phyloP scores from a whole-genome alignment of 2,329 filamentous ascomycete genomes.

The Colletotrichum agaves region DNA sequence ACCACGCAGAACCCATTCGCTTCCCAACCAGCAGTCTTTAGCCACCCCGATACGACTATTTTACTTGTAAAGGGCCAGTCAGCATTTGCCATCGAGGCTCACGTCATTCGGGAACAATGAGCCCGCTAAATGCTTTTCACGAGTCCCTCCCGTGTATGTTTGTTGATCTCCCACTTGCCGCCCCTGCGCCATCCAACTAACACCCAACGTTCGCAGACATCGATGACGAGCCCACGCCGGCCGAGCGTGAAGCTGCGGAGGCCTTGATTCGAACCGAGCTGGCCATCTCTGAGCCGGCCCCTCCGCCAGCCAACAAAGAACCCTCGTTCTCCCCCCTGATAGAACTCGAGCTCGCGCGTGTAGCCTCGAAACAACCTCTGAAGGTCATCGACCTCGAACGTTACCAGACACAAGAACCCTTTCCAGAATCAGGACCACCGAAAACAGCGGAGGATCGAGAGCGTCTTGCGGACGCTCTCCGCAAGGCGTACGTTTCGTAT shows the following conservation, averaged over 20 bases:
- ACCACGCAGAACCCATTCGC: background rate
- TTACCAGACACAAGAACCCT: slow-evolving; percentile 78
- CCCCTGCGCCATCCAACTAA: background rate
- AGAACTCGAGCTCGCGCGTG: slow-evolving; percentile 73
- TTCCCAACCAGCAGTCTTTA: background rate
- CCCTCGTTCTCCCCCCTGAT: slow-evolving; percentile 74
- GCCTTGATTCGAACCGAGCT: slow-evolving; percentile 77
- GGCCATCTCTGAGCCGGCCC: slow-evolving; percentile 52
- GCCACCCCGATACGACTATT: background rate
- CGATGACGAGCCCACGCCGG: slow-evolving; percentile 75
- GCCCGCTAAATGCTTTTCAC: slow-evolving; percentile 61
- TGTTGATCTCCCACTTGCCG: slow-evolving; percentile 32
- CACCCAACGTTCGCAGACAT: slow-evolving; percentile 70
- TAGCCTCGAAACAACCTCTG: slow-evolving; percentile 65
- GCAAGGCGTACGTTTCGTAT: slow-evolving; percentile 60
- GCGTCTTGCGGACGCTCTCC: slow-evolving; percentile 71
- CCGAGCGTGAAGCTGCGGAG: slow-evolving; percentile 73
- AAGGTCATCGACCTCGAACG: slow-evolving; percentile 78
- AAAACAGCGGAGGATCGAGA: slow-evolving; percentile 59
- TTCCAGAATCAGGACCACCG: slow-evolving; percentile 41
- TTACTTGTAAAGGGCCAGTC: background rate
- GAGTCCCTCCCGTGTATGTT: slow-evolving; percentile 83
- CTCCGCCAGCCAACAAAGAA: slow-evolving; percentile 64
- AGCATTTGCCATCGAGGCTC: too few species aligned
- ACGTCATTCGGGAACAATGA: slow-evolving; percentile 39